Evolutionary conservation across 768 basidiomycete genomes (phyloP).

Genomic region (Russula brevipes): DNA sequence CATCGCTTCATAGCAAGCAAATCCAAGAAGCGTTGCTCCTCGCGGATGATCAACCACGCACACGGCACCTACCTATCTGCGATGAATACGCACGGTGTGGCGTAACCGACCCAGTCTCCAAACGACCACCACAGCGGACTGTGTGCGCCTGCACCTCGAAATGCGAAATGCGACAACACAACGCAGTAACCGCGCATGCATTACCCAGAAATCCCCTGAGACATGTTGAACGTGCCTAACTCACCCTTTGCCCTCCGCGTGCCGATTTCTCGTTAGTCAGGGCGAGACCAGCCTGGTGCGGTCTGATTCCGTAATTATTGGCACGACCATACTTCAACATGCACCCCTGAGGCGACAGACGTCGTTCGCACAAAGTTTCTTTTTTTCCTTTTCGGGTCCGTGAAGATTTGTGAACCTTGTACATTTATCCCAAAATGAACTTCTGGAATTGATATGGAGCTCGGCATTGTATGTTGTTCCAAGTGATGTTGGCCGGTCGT

Average conservation of each 20-base stretch:
- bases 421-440: neutral
- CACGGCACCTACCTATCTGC: neutral
- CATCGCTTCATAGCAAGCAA: neutral
- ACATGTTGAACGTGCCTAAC: neutral
- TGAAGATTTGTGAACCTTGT: neutral
- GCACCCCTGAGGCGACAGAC: neutral
- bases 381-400: neutral
- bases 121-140: neutral
- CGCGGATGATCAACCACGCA: neutral
- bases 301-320: constrained; percentile 2
- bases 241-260: neutral
- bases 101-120: neutral
- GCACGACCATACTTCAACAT: neutral
- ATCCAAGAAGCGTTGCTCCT: neutral
- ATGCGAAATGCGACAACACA: neutral
- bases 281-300: neutral
- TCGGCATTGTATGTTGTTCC: neutral
- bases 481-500: neutral
- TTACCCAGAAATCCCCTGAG: neutral
- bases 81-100: neutral
- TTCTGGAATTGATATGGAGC: neutral
- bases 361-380: neutral
- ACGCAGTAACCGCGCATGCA: neutral
- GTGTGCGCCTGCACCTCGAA: neutral
- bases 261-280: neutral